Conservation (phyloP, 2,329 filamentous ascomycete genomes). For the Chrysoporthe puriensis region DNA sequence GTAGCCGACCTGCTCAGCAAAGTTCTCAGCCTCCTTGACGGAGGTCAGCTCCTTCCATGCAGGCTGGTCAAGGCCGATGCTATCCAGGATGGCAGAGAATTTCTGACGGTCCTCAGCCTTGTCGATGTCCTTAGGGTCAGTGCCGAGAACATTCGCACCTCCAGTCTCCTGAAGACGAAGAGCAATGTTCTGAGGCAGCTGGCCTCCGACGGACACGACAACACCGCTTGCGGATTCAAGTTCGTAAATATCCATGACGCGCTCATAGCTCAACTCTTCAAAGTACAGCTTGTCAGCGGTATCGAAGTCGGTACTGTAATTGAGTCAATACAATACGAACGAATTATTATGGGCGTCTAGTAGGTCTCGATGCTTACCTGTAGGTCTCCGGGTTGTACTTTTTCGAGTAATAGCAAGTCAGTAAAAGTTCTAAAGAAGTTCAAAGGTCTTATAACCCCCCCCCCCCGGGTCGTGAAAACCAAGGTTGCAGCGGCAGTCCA, state of each 20-base stretch:
- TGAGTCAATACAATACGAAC: not conserved
- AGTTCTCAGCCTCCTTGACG: slow-evolving; percentile 82
- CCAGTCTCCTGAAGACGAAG: slow-evolving; percentile 90
- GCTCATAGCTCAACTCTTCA: slow-evolving; percentile 93
- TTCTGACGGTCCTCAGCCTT: slow-evolving; percentile 98
- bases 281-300: slow-evolving; percentile 92
- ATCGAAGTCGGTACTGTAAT: slow-evolving; percentile 75
- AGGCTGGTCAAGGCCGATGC: slow-evolving; percentile 94
- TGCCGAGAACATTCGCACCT: slow-evolving; percentile 88
- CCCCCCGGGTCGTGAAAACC: not conserved
- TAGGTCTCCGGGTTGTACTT: slow-evolving; percentile 79
- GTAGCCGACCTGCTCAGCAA: slow-evolving; percentile 84
- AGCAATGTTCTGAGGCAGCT: slow-evolving; percentile 96
- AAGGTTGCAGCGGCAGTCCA: not conserved
- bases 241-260: slow-evolving; percentile 99
- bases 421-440: not conserved
- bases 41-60: slow-evolving; percentile 98
- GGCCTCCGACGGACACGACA: slow-evolving; percentile 93
- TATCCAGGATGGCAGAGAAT: slow-evolving; percentile 96
- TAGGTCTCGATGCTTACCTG: slow-evolving; percentile 33
- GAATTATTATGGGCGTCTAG: not conserved
- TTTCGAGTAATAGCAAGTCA: slow-evolving; percentile 2
- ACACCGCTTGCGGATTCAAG: slow-evolving; percentile 83
- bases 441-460: no score
- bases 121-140: slow-evolving; percentile 92